Percentiles rank a stretch among this genome's conserved stretches.
phyloP scores from a whole-genome alignment of 2,329 filamentous ascomycete genomes.

The Daldinia sp. region DNA sequence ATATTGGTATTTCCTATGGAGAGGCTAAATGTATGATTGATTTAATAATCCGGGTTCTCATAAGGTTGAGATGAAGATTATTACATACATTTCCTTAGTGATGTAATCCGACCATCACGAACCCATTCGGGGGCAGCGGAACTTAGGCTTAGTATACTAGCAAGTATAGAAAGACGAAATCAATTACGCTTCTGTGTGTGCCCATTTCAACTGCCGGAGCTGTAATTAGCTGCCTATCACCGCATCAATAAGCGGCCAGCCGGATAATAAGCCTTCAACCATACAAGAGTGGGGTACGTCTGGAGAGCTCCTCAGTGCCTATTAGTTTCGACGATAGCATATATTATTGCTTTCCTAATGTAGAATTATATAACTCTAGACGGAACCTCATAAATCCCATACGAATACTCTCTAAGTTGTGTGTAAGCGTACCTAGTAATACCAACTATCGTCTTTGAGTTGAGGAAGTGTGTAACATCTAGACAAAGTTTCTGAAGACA shows the following conservation, averaged over 20 bases:
- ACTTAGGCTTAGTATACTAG: neutral
- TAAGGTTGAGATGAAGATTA: too few relatives aligned
- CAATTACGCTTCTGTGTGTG: too few relatives aligned
- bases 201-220: neutral
- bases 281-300: neutral
- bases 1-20: too few relatives aligned
- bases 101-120: too few relatives aligned
- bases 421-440: neutral
- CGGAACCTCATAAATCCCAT: neutral
- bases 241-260: neutral
- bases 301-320: neutral
- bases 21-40: too few relatives aligned
- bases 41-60: too few relatives aligned
- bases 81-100: too few relatives aligned
- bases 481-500: neutral
- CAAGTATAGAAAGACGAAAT: neutral
- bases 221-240: neutral
- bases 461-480: neutral
- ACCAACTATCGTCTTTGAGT: neutral
- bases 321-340: neutral
- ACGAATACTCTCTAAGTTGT: neutral
- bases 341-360: neutral
- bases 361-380: neutral
- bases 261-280: conserved; percentile 1
- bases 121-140: neutral